Percentiles rank a stretch among this genome's conserved stretches.
Conservation (phyloP, 2,329 filamentous ascomycete genomes). For the Pezizomycotina sp. region DNA sequence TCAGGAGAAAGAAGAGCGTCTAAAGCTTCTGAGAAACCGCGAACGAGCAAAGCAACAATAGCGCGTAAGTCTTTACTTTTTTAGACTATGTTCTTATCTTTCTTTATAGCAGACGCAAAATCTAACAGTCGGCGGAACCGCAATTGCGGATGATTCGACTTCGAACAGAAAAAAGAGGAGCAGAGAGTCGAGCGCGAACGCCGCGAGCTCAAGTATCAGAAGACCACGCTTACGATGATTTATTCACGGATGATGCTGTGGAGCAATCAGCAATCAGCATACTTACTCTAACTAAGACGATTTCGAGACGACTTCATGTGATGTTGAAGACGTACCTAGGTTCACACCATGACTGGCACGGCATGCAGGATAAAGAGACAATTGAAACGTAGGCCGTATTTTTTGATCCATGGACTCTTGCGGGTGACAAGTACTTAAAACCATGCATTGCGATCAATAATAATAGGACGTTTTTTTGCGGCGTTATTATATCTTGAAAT, state of each 20-base stretch:
- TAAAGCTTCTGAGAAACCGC: constrained; percentile 52
- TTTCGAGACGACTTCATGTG: constrained; percentile 93
- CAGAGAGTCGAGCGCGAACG: constrained; percentile 57
- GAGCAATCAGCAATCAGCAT: constrained; percentile 71
- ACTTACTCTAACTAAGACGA: constrained; percentile 50
- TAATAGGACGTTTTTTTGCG: too few species aligned
- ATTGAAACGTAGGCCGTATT: too few species aligned
- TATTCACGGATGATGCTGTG: constrained; percentile 72
- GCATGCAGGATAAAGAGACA: too few species aligned
- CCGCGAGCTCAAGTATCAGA: constrained; percentile 80
- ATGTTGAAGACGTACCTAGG: too few species aligned
- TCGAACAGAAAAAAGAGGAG: constrained; percentile 55
- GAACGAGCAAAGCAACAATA: constrained; percentile 48
- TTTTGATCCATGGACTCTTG: too few species aligned
- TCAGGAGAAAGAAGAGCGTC: constrained; percentile 62
- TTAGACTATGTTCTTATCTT: constrained; percentile 3
- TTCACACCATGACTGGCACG: too few species aligned
- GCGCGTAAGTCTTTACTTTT: constrained; percentile 36
- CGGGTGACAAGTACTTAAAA: too few species aligned
- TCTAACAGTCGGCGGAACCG: constrained; percentile 26
- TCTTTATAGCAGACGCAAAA: not conserved
- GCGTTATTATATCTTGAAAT: too few species aligned
- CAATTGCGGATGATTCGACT: constrained; percentile 30
- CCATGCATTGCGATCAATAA: too few species aligned
- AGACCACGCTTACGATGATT: constrained; percentile 95